Base-by-base conservation (phyloP, 2,329 filamentous ascomycete genomes). In the Fusarium denticulatum region DNA sequence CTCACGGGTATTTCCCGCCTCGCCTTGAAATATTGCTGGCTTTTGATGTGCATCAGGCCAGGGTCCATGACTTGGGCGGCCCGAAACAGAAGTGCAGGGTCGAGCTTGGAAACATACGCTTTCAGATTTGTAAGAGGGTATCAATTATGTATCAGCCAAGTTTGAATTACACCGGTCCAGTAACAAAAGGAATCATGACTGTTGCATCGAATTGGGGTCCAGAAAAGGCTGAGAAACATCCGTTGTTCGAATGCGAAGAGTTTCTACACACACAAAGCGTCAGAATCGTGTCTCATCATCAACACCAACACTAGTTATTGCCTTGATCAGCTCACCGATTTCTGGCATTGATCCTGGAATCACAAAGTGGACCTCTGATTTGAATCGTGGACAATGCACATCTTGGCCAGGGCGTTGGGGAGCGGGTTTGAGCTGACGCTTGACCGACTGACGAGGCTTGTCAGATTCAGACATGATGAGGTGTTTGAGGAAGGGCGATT, bases 151-250 rank as follows among this genome's bases (percentile, higher is more conserved):
- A 71, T 46, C 47, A 67, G 34, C 43, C 34, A 42, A 42, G 45
- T 53, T 39, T 18, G 50, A 34, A 43, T 24, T 45, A 18, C 40
- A 39, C n/a, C 30, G 40, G 24, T 43, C 14, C 12, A 40, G 56
- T 47, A 20, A 30, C 22, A 39, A 30, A 32, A 36, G 34, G 26
- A 13, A 64, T 77, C 39, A 77, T n/a, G 57, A 22, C 52, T 49
- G 62, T 57, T 69, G 71, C 63, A 77, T 69, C 37, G 70, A 71
- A 26, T 74, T 69, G 15, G 80, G 80, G 43, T 83, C 78, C 13
- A 84, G 72, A 46, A 84, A 83, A 9, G 82, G 82, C 61, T 83
- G 81, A 14, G 80, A 65, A 24, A 78, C 74, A 15, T 76, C 72
- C 12, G 72, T 61, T 22, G 77, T 79, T 56, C 80, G 77, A 66